These are phyloP conservation scores for Eremomyces bilateralis DNA, from an alignment of 495 filamentous ascomycete species.

Conservation along the genomic window DNA sequence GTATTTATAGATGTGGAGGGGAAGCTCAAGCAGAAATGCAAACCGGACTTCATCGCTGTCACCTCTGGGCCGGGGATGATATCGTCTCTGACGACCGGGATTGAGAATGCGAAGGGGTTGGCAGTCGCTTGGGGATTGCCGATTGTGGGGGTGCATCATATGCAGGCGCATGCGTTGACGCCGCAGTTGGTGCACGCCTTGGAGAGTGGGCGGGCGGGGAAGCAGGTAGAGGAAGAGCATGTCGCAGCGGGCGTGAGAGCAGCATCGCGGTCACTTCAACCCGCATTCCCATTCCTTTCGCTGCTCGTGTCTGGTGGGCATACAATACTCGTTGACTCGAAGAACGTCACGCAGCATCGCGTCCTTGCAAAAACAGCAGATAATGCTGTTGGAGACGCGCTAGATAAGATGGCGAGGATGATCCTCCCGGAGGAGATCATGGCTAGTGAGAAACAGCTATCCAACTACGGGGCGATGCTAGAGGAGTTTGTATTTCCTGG, in stretches of 20 bases:
- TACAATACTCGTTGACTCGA: conserved; percentile 60
- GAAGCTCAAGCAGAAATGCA: conserved; percentile 16
- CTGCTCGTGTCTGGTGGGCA: conserved; percentile 88
- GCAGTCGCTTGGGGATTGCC: conserved; percentile 64
- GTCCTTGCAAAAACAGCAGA: conserved; percentile 49
- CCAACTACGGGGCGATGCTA: conserved; percentile 44
- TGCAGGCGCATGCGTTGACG: conserved; percentile 90
- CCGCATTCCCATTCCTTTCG: conserved; percentile 61
- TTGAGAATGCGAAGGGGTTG: conserved; percentile 76
- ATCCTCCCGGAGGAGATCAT: conserved; percentile 49
- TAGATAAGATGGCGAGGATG: conserved; percentile 66
- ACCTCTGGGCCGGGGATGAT: conserved; percentile 84
- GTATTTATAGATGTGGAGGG: no score
- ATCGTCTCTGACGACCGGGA: conserved; percentile 45
- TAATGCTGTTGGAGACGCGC: conserved; percentile 61
- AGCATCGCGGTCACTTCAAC: conserved; percentile 2
- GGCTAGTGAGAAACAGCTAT: conserved; percentile 6
- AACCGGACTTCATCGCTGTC: conserved; percentile 63
- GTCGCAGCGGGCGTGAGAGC: conserved; percentile 1
- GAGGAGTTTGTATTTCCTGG: conserved; percentile 64
- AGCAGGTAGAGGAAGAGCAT: not conserved
- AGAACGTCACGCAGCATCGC: conserved; percentile 37
- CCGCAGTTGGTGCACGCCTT: conserved; percentile 57
- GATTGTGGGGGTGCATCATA: conserved; percentile 74
- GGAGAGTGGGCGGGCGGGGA: conserved; percentile 2